A percentile compares a stretch with the other conserved stretches of the same genome.
These are phyloP conservation scores for Pseudopyricularia cyperi DNA, from an alignment of 2,329 filamentous ascomycete species.

Conservation along the genomic window DNA sequence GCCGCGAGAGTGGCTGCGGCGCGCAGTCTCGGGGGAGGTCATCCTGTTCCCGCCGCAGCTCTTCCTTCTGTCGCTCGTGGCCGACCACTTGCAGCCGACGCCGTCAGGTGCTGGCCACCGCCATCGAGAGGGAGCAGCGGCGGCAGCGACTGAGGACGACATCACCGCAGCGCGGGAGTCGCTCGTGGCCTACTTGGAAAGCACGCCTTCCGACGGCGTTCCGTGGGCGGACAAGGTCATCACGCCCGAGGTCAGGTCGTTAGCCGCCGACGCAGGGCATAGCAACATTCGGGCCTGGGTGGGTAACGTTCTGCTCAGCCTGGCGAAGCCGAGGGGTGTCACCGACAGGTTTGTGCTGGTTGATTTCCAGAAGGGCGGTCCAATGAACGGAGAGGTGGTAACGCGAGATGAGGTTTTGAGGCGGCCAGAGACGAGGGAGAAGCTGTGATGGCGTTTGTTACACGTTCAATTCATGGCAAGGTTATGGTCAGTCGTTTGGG, in stretches of 20 bases:
- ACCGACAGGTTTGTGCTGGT: slow-evolving; percentile 46
- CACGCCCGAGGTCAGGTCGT: slow-evolving; percentile 27
- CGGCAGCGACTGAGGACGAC: slow-evolving; percentile 15
- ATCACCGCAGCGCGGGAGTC: slow-evolving; percentile 10
- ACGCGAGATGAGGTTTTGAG: slow-evolving; percentile 28
- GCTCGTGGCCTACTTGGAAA: not conserved
- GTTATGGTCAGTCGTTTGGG: too few relatives aligned
- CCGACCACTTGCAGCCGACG: slow-evolving; percentile 29
- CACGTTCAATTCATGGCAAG: too few relatives aligned
- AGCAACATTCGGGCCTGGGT: slow-evolving; percentile 22
- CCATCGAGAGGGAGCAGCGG: too few relatives aligned
- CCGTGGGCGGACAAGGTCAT: slow-evolving; percentile 50
- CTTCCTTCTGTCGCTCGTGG: slow-evolving; percentile 52
- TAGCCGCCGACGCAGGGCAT: slow-evolving; percentile 17
- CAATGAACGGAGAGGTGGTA: slow-evolving; percentile 39
- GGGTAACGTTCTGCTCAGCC: slow-evolving; percentile 34
- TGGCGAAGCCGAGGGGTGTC: slow-evolving; percentile 51
- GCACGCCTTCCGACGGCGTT: slow-evolving; percentile 18
- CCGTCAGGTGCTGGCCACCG: too few relatives aligned
- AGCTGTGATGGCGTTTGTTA: not conserved
- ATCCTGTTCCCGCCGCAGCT: slow-evolving; percentile 87
- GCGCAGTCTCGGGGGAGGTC: slow-evolving; percentile 51
- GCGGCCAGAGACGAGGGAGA: slow-evolving; percentile 18
- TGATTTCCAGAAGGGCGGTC: slow-evolving; percentile 35
- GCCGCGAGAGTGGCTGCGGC: slow-evolving; percentile 54